phyloP scores from a whole-genome alignment of 495 filamentous ascomycete genomes.

The Corynascus novoguineensis region DNA sequence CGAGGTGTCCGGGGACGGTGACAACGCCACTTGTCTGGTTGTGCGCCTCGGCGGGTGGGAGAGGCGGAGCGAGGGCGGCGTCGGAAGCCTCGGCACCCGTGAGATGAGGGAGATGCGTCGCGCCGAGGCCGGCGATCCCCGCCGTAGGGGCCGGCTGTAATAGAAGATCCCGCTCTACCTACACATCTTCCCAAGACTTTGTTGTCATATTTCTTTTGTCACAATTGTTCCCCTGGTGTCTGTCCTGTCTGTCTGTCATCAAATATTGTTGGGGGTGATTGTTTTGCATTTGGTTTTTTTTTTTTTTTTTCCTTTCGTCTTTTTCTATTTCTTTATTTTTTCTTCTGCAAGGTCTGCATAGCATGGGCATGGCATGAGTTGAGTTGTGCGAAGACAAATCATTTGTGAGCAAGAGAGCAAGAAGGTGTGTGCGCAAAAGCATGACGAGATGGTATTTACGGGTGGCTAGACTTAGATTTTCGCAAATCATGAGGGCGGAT shows the following conservation, averaged over 20 bases:
- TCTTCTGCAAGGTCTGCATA: not conserved
- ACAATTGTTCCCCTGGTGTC: no score
- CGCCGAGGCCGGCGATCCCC: conserved; percentile 78
- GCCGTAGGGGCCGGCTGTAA: conserved; percentile 49
- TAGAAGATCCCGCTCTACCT: no score
- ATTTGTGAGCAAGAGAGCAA: no score
- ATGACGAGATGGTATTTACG: not conserved
- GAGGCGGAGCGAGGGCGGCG: conserved; percentile 76
- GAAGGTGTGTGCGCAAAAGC: no score
- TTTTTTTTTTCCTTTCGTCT: not conserved
- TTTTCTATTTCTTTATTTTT: not conserved
- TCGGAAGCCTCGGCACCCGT: conserved; percentile 84
- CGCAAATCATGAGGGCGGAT: not conserved
- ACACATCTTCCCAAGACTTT: no score
- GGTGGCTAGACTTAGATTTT: not conserved
- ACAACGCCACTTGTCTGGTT: conserved; percentile 95
- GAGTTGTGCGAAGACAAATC: not conserved
- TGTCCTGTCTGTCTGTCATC: not conserved
- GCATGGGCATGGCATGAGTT: conserved; percentile 1
- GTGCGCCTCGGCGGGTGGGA: conserved; percentile 94
- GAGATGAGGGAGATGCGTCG: conserved; percentile 81
- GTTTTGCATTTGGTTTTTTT: not conserved
- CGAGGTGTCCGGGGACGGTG: conserved; percentile 73
- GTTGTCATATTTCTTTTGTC: not conserved
- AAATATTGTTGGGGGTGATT: no score